A percentile compares a stretch with the other conserved stretches of the same genome.
Evolutionary conservation across 2,329 filamentous ascomycete species (phyloP).

Genomic region (Madurella fahalii): DNA sequence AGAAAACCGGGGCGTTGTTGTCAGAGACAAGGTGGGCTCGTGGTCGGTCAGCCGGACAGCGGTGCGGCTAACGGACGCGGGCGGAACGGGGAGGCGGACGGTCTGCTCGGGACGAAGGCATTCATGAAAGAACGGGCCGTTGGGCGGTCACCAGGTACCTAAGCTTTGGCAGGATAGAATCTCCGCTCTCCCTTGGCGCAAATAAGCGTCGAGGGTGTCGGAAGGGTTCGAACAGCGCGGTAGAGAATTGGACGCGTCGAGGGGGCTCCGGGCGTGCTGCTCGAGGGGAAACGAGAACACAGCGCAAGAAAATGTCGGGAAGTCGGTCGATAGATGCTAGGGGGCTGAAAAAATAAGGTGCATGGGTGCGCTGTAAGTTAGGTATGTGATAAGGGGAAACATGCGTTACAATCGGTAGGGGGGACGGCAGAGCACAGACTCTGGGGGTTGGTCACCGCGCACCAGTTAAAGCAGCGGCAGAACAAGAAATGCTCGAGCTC

Average conservation of each 20-base stretch:
- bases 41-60: constrained; percentile 12
- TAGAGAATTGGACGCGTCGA: constrained; percentile 3
- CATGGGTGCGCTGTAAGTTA: constrained; percentile 18
- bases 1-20: constrained; percentile 19
- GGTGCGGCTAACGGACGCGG: constrained; percentile 2
- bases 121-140: constrained; percentile 23
- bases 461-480: neutral
- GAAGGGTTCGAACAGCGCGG: constrained; percentile 1
- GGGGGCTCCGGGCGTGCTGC: constrained; percentile 35
- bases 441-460: constrained; percentile 6
- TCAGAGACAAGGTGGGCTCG: constrained; percentile 10
- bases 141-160: constrained; percentile 10
- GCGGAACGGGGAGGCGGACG: constrained; percentile 17
- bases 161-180: constrained; percentile 13
- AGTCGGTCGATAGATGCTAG: constrained; percentile 24
- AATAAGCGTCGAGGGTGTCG: constrained; percentile 1
- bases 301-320: constrained; percentile 13
- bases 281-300: constrained; percentile 6
- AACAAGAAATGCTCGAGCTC: neutral
- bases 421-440: neutral
- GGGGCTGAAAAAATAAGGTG: constrained; percentile 24
- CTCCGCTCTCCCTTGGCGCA: constrained; percentile 7
- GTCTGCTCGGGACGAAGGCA: constrained; percentile 21
- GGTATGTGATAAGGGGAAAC: constrained; percentile 14
- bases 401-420: constrained; percentile 13